Percentiles rank a stretch among this genome's conserved stretches.
Evolutionary conservation across 2,329 filamentous ascomycete species (phyloP).

Genomic region (Trichoderma endophyticum): DNA sequence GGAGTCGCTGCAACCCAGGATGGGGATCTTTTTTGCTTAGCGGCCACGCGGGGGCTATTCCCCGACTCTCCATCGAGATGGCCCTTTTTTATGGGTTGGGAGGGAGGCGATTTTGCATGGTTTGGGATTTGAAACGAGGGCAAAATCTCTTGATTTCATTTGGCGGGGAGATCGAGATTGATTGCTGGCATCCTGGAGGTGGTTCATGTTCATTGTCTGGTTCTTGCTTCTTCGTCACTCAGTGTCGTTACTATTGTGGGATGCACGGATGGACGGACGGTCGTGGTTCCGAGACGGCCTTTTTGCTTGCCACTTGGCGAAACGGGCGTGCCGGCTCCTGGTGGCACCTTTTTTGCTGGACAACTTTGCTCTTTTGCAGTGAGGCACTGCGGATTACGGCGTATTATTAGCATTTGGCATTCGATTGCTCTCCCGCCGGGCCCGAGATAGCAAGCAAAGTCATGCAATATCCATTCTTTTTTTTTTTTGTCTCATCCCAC

Average conservation of each 20-base stretch:
- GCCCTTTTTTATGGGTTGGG: neutral
- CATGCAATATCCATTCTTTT: neutral
- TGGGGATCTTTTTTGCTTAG: neutral
- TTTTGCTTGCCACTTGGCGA: conserved; percentile 2
- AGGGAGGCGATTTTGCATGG: neutral
- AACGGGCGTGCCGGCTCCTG: neutral
- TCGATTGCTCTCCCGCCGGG: neutral
- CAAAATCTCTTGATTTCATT: neutral
- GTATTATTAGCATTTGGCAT: conserved; percentile 2
- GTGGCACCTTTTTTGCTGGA: neutral
- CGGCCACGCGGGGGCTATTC: neutral
- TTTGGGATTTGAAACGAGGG: neutral
- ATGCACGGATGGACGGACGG: neutral
- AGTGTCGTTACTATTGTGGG: neutral
- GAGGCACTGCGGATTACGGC: neutral
- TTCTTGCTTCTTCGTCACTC: neutral
- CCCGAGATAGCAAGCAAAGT: neutral
- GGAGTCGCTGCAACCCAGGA: neutral
- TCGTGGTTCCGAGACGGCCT: neutral
- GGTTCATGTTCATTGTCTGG: neutral
- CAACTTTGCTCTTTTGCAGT: neutral
- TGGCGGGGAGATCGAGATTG: neutral
- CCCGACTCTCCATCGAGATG: neutral
- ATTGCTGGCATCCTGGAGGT: neutral
- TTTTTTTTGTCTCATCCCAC: neutral